Conservation (phyloP, 116 monocot species). For the Cymodocea nodosa region DNA sequence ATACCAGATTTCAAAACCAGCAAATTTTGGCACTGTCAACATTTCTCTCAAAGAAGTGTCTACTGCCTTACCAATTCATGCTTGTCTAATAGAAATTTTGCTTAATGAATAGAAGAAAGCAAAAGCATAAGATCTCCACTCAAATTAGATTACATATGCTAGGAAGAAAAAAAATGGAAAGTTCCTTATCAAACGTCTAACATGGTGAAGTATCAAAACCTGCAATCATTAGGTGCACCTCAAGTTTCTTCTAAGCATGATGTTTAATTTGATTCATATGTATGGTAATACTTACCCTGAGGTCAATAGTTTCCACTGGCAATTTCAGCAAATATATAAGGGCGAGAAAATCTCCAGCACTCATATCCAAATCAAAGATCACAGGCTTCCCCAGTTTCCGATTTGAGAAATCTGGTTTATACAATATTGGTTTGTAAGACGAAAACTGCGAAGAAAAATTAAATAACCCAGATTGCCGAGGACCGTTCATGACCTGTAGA, state of each 20-base stretch:
- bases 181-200: too few relatives aligned
- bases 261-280: too few relatives aligned
- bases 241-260: too few relatives aligned
- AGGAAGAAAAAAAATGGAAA: too few relatives aligned
- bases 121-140: too few relatives aligned
- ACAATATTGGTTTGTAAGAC: conserved; percentile 40
- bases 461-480: conserved; percentile 49
- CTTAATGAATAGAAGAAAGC: too few relatives aligned
- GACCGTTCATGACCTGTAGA: conserved; percentile 50
- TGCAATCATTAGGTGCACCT: too few relatives aligned
- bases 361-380: conserved; percentile 93
- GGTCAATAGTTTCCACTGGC: conserved; percentile 50
- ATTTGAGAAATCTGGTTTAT: conserved; percentile 37
- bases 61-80: too few relatives aligned
- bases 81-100: too few relatives aligned
- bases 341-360: conserved; percentile 77
- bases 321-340: conserved; percentile 78
- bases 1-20: not conserved
- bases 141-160: too few relatives aligned
- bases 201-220: too few relatives aligned
- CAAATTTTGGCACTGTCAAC: not conserved
- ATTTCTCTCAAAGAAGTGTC: not conserved
- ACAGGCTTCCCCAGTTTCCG: conserved; percentile 46
- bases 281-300: conserved; percentile 38
- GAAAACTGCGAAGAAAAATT: conserved; percentile 57